Evolutionary conservation across 306 rosid species (phyloP), one percentile per base, ranked within the genome.

Genomic region (Mimosa pudica): DNA sequence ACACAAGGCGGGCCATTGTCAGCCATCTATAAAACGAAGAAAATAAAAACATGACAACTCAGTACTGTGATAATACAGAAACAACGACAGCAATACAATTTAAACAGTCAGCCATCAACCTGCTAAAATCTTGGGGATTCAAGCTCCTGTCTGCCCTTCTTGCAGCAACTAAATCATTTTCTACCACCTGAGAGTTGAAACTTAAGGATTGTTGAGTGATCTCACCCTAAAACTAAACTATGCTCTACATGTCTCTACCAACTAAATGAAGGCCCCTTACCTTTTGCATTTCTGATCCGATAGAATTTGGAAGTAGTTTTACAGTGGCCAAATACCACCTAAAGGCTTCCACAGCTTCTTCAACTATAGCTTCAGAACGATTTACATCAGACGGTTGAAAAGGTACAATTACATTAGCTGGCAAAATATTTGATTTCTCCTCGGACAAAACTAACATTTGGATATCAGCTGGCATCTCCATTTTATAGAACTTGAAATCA

Each of bases 401-500:
- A 83, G 97, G 98, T 73, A 91, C 83, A 78, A 93, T 82, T 71
- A 87, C 81, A 87, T 95, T 96, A 65, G 97, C 99, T 54, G 96
- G 99, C 84, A 92, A 89, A 79, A 95, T 88, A 84, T 89, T 90
- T 83, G 98, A 95, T 88, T 93, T 95, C 38, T 91, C 98, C 66
- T 95, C 93, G 0, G 97, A 95, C 41, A 93, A 71, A 79, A 91
- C 82, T 52, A 95, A 86, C 88, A 95, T 74, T 79, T 93, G 97
- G 77, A 93, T 75, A 85, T 95, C 97, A 33, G 93, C 82, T 45
- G 82, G 78, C 93, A 90, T 88, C 57, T 90, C 96, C 92, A 91
- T 86, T 83, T 88, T 91, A 74, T 85, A 93, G 87, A 67, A 93
- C 85, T 90, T 89, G 76, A 93, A 95, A 80, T 93, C 97, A 75